Evolutionary conservation across 176 grass and related monocot species (phyloP), one percentile per base, ranked within the genome.

Genomic region (Triticum urartu): DNA sequence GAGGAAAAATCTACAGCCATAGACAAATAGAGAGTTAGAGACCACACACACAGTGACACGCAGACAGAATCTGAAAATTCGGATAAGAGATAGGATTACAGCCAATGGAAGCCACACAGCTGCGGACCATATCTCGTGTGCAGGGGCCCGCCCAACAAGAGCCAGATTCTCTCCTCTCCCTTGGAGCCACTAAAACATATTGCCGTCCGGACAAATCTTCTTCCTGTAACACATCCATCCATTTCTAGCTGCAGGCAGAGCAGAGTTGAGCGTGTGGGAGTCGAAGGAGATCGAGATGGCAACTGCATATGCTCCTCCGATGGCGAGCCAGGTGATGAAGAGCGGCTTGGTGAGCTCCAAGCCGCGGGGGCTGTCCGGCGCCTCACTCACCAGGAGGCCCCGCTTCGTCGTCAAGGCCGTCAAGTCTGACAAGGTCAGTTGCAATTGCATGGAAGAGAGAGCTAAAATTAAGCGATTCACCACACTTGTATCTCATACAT

Each of bases 251-350:
- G 71, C 50, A 86, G 50, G 14, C 25, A 7, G 26, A n/a, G 11
- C 12, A 67, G 22, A 75, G 24, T 35, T 64, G 0, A 18, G 7
- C 1, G 35, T 52, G 21, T 2, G 38, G 3, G 64, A 52, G 48
- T 69, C 2, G 14, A 64, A 80, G 48, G 24, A 36, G 39, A 38
- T 7, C 21, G 9, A 21, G 76, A 84, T 98, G 94, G 97, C 93
- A 20, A 85, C 94, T 3, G 97, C 93, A 2, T 94, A 91, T 68
- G 93, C 95, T 30, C 89, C 89, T 77, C 89, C 97, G 54, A 95
- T 98, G 82, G 96, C 90, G 66, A 91, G 91, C 89, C 95, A 98
- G 84, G 64, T 98, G 75, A 91, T 88, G 88, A 92, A 83, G 83
- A 75, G 80, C 91, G 65, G 83, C 88, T 64, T 79, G 70, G 75